phyloP scores from a whole-genome alignment of 2,329 filamentous ascomycete species.

The Rhynchosporium secalis region DNA sequence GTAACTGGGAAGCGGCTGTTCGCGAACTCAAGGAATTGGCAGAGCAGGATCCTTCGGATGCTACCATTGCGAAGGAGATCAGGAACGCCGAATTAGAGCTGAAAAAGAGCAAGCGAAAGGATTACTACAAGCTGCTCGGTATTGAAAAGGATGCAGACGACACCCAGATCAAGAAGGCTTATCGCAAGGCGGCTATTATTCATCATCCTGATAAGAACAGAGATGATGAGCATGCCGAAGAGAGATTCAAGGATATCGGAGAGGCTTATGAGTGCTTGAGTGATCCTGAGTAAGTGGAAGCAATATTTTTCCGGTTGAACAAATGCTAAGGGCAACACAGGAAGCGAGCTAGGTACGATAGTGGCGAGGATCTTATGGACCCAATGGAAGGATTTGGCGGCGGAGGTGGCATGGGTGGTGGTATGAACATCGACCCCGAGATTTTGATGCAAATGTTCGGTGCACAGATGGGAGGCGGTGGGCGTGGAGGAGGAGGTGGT shows the following conservation, averaged over 20 bases:
- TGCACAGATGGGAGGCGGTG: constrained; percentile 41
- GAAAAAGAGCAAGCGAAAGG: constrained; percentile 96
- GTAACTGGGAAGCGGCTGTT: constrained; percentile 89
- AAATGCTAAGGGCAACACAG: constrained; percentile 49
- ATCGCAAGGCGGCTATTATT: constrained; percentile 89
- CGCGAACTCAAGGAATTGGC: constrained; percentile 84
- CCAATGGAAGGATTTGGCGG: constrained; percentile 73
- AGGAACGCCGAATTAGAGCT: constrained; percentile 89
- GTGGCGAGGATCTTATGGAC: constrained; percentile 87
- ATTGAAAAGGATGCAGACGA: constrained; percentile 84
- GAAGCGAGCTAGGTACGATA: constrained; percentile 89
- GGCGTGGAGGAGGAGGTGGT: constrained; percentile 51
- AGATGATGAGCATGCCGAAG: constrained; percentile 78
- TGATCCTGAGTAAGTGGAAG: constrained; percentile 75
- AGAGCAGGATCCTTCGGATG: constrained; percentile 81
- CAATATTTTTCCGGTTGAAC: background rate
- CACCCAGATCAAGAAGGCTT: constrained; percentile 90
- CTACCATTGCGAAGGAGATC: constrained; percentile 78
- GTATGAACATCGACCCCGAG: constrained; percentile 44
- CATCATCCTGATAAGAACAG: constrained; percentile 99
- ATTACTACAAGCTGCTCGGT: constrained; percentile 97
- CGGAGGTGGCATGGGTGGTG: constrained; percentile 57
- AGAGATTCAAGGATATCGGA: constrained; percentile 95
- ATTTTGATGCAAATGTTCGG: constrained; percentile 42
- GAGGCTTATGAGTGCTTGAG: constrained; percentile 96